A percentile compares a stretch with the other conserved stretches of the same genome.
Conservation (phyloP, 2,329 filamentous ascomycete species). For the Penicillium sp. region DNA sequence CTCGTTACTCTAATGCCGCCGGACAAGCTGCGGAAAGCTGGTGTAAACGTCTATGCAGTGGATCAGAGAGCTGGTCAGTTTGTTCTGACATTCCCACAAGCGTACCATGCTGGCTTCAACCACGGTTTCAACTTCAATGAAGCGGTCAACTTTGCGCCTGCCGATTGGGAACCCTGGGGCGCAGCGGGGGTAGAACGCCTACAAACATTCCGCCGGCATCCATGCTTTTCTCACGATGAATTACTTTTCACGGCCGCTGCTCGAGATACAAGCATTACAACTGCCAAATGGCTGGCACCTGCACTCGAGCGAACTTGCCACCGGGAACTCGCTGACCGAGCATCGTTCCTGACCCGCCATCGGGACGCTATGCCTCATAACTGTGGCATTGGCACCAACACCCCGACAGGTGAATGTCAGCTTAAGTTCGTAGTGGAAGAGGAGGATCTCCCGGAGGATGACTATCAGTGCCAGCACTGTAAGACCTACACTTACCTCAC, state of each 20-base stretch:
- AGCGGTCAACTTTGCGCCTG: slow-evolving; percentile 94
- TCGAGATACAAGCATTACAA: slow-evolving; percentile 77
- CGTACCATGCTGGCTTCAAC: slow-evolving; percentile 97
- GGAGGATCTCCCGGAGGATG: slow-evolving; percentile 79
- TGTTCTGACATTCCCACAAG: slow-evolving; percentile 93
- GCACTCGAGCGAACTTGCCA: slow-evolving; percentile 76
- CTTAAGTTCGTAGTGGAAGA: slow-evolving; percentile 67
- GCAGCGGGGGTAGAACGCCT: slow-evolving; percentile 82
- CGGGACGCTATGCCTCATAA: slow-evolving; percentile 55
- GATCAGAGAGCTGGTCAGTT: slow-evolving; percentile 95
- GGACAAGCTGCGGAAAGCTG: slow-evolving; percentile 87
- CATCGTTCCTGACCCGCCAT: slow-evolving; percentile 68
- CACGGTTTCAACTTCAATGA: slow-evolving; percentile 99
- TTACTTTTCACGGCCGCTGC: slow-evolving; percentile 86
- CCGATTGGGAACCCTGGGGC: slow-evolving; percentile 92
- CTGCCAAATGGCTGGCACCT: slow-evolving; percentile 90
- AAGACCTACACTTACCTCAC: slow-evolving; percentile 91
- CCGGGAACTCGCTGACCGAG: slow-evolving; percentile 69
- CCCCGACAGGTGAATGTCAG: slow-evolving; percentile 51
- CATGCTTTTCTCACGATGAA: slow-evolving; percentile 97
- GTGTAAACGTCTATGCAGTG: slow-evolving; percentile 89
- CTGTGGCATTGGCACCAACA: slow-evolving; percentile 54
- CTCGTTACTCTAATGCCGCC: slow-evolving; percentile 94
- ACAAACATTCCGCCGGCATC: slow-evolving; percentile 83
- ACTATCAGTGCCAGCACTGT: slow-evolving; percentile 88